These are phyloP conservation scores for Phyllosticta capitalensis DNA, from an alignment of 2,329 filamentous ascomycete genomes.

Conservation along the genomic window DNA sequence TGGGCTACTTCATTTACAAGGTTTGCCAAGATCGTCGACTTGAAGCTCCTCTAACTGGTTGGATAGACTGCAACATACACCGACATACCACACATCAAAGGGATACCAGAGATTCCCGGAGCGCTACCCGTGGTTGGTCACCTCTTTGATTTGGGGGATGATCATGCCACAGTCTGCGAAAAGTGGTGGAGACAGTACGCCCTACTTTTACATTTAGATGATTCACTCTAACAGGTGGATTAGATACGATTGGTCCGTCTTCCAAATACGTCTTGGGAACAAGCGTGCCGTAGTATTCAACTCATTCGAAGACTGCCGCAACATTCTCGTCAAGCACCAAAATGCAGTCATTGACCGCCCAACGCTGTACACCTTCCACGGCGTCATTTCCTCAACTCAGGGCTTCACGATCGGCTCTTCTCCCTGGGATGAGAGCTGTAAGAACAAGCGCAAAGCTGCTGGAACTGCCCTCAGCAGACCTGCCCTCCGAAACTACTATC, in stretches of 20 bases:
- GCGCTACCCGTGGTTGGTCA: slow-evolving; percentile 43
- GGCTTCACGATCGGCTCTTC: slow-evolving; percentile 47
- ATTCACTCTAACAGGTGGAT: slow-evolving; percentile 19
- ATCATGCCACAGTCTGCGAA: slow-evolving; percentile 45
- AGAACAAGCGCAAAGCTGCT: slow-evolving; percentile 44
- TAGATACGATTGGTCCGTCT: slow-evolving; percentile 38
- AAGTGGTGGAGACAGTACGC: slow-evolving; percentile 38
- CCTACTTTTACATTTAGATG: background rate
- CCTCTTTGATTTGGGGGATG: slow-evolving; percentile 42
- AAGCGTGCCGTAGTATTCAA: slow-evolving; percentile 45
- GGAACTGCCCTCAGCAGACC: slow-evolving; percentile 38
- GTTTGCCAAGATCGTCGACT: background rate
- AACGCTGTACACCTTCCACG: slow-evolving; percentile 46
- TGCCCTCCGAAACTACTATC: slow-evolving; percentile 39
- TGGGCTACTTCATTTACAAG: slow-evolving; percentile 1
- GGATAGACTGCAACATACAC: slow-evolving; percentile 24
- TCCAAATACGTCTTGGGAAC: slow-evolving; percentile 46
- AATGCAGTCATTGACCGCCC: slow-evolving; percentile 43
- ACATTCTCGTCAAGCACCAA: slow-evolving; percentile 42
- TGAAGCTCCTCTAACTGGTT: background rate
- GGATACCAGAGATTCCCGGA: slow-evolving; percentile 42
- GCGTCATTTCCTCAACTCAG: slow-evolving; percentile 42
- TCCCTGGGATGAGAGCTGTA: slow-evolving; percentile 46
- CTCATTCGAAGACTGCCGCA: slow-evolving; percentile 43
- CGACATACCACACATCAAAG: slow-evolving; percentile 41